phyloP scores from a whole-genome alignment of 2,329 filamentous ascomycete genomes.

The Hypocrella siamensis region DNA sequence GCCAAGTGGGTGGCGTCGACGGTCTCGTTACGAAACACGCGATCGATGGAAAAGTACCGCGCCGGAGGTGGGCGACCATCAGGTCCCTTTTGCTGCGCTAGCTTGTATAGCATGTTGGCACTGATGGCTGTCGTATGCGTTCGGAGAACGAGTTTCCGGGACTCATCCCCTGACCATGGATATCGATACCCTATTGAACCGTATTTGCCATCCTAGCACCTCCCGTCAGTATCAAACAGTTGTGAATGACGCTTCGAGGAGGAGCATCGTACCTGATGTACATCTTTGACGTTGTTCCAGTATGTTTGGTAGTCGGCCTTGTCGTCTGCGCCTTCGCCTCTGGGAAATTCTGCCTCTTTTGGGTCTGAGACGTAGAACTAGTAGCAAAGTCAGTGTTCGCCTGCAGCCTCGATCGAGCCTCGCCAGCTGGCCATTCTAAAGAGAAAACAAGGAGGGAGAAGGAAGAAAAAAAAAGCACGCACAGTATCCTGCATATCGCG shows the following conservation, averaged over 20 bases:
- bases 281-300: conserved; percentile 72
- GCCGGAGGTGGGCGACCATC: conserved; percentile 49
- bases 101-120: conserved; percentile 77
- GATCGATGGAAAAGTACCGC: conserved; percentile 97
- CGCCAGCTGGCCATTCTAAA: too few species aligned
- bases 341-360: conserved; percentile 51
- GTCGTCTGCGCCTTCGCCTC: conserved; percentile 26
- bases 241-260: background rate
- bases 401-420: too few species aligned
- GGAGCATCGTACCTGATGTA: conserved; percentile 46
- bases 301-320: conserved; percentile 65
- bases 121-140: conserved; percentile 94
- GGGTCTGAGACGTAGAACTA: conserved; percentile 90
- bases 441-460: too few species aligned
- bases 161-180: conserved; percentile 80
- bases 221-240: background rate
- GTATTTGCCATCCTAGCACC: conserved; percentile 56
- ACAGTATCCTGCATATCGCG: conserved; percentile 87
- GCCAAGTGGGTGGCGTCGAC: conserved; percentile 94
- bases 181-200: conserved; percentile 95
- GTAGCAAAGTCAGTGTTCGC: background rate
- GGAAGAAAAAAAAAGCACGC: background rate
- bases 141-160: conserved; percentile 68
- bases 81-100: conserved; percentile 68
- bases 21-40: conserved; percentile 94